Base-by-base conservation (phyloP, 225 moss, liverwort and hornwort genomes). In the Pleurozium schreberi region DNA sequence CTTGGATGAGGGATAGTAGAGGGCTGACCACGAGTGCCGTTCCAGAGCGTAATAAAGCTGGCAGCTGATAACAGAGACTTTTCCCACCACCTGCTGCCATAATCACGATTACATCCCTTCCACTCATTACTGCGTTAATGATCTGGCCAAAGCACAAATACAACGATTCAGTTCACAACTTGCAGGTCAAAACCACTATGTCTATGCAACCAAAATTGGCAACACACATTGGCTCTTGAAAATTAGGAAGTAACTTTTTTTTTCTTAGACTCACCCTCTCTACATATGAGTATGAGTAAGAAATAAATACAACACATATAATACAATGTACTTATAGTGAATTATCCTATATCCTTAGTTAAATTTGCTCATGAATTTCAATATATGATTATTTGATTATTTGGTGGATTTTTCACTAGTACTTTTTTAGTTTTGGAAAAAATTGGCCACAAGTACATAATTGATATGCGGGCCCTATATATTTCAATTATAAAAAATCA, bases 31-130 rank as follows among this genome's bases (percentile, higher is more conserved):
- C 96, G 60, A 98, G 97, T 67, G 97, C 96, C 73, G 96, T 96
- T 92, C 98, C 97, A 83, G 93, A 81, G 84, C 93, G 95, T 58
- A 98, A 91, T 45, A 98, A 90, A 81, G 98, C 98, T 82, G 98
- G 98, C 59, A 98, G 86, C 88, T 98, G 98, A 88, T 98, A 98
- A 88, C 98, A 98, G 78, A 98, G 96, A 91, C 98, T 98, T 90
- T 98, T 98, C 43, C 98, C 98, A 89, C 98, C 98, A 93, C 98
- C 98, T 90, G 98, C 97, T 89, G 98, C 98, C 98, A 98, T 98
- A 67, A 98, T 97, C 83, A 98, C 98, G 78, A 97, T 91, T 81
- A 96, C 97, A 93, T 97, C 96, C 80, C 96, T 95, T 92, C 97
- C 97, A 92, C 97, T 96, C 96, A 97, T 95, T 85, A 98, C 94